phyloP scores from a whole-genome alignment of 352 stramenopile genomes.

The Peronospora tabacina region DNA sequence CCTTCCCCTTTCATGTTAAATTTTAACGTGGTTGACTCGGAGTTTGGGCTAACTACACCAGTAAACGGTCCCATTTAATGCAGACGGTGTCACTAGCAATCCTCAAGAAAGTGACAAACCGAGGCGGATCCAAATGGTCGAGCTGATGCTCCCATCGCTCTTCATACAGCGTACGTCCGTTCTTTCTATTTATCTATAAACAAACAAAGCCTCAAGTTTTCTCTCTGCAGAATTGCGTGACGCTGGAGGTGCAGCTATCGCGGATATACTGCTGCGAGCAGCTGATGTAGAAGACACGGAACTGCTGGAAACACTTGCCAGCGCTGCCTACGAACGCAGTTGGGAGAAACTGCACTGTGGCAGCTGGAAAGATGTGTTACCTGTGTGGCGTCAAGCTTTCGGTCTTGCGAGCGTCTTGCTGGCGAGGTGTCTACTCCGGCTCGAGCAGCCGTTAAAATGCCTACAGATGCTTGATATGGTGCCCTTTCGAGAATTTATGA shows the following conservation, averaged over 20 bases:
- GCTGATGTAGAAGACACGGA: neutral
- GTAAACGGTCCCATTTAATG: slow-evolving; percentile 21
- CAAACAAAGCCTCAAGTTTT: neutral
- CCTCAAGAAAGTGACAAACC: slow-evolving; percentile 2
- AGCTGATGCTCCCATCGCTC: slow-evolving; percentile 11
- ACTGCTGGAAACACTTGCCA: slow-evolving; percentile 11
- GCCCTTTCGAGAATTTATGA: neutral
- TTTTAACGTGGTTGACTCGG: slow-evolving; percentile 18
- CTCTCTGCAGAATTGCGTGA: slow-evolving; percentile 30
- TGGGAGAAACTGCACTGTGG: slow-evolving; percentile 74
- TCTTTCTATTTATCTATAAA: neutral
- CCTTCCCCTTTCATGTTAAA: slow-evolving; percentile 13
- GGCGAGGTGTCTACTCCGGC: slow-evolving; percentile 29
- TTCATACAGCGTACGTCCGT: slow-evolving; percentile 26
- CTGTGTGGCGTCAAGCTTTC: slow-evolving; percentile 58
- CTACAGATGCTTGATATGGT: slow-evolving; percentile 62
- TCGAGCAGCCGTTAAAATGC: slow-evolving; percentile 23
- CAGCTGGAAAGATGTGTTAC: slow-evolving; percentile 52
- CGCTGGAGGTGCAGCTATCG: slow-evolving; percentile 36
- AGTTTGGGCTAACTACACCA: slow-evolving; percentile 9
- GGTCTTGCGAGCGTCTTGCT: slow-evolving; percentile 45
- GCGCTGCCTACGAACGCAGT: slow-evolving; percentile 44
- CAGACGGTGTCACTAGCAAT: neutral
- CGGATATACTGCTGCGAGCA: slow-evolving; percentile 35
- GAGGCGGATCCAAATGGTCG: neutral